Percentiles rank a stretch among this genome's conserved stretches.
Evolutionary conservation across 495 filamentous ascomycete genomes (phyloP).

Genomic region (Hypoxylon lienhwacheense): DNA sequence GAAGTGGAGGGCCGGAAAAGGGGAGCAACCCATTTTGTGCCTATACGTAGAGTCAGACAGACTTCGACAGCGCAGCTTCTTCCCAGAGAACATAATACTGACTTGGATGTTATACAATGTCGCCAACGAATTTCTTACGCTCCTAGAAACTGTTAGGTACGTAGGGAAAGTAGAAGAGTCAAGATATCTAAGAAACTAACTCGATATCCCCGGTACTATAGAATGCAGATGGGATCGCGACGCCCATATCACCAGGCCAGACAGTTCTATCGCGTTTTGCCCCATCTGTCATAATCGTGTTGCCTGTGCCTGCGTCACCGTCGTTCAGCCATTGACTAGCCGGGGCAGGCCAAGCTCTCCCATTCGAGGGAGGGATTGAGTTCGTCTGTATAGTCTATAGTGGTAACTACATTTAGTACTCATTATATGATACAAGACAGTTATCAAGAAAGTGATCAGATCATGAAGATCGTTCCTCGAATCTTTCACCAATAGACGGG

Average conservation of each 20-base stretch:
- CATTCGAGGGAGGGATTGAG: conserved; percentile 56
- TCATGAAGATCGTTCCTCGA: too few relatives aligned
- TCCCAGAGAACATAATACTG: conserved; percentile 6
- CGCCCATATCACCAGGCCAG: conserved; percentile 64
- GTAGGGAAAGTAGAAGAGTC: too few relatives aligned
- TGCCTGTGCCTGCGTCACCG: conserved; percentile 47
- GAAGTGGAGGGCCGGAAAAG: conserved; percentile 61
- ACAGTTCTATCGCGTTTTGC: conserved; percentile 61
- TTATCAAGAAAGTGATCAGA: too few relatives aligned
- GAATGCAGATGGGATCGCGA: conserved; percentile 58
- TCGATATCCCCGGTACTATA: conserved; percentile 63
- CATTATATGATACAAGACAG: too few relatives aligned
- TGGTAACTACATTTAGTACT: conserved; percentile 4
- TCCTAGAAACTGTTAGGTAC: too few relatives aligned
- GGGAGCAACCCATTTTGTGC: conserved; percentile 36
- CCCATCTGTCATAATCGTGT: conserved; percentile 54
- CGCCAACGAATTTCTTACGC: conserved; percentile 63
- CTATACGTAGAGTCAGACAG: conserved; percentile 21
- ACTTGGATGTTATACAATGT: conserved; percentile 63
- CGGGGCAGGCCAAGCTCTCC: conserved; percentile 55
- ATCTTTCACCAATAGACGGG: too few relatives aligned
- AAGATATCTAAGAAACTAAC: conserved; percentile 14
- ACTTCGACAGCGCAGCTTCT: too few relatives aligned
- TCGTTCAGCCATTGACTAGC: conserved; percentile 58
- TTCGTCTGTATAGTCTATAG: conserved; percentile 59